These are phyloP conservation scores for Athelia psychrophila DNA, from an alignment of 1,284 basidiomycete genomes.

Conservation along the genomic window DNA sequence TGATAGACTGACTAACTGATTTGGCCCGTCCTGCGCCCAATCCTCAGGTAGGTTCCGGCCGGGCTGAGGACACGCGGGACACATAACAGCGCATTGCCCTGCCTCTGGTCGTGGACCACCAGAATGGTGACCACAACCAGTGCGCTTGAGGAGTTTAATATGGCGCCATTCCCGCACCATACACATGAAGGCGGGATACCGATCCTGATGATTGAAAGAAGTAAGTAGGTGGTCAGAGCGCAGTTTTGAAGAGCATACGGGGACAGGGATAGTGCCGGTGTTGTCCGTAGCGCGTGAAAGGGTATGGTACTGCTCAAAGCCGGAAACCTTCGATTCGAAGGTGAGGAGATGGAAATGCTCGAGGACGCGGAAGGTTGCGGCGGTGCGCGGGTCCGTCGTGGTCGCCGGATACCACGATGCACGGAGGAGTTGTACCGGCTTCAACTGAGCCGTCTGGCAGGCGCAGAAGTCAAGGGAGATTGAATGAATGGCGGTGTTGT, in stretches of 20 bases:
- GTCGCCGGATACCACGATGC: conserved; percentile 22
- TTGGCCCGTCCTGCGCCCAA: conserved; percentile 20
- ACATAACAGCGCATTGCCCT: conserved; percentile 28
- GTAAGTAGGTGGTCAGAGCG: not conserved
- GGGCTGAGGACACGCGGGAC: conserved; percentile 32
- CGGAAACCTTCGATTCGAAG: conserved; percentile 16
- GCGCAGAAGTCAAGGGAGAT: conserved; percentile 28
- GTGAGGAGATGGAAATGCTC: conserved; percentile 19
- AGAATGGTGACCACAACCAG: conserved; percentile 26
- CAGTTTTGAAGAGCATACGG: conserved; percentile 10
- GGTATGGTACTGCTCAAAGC: conserved; percentile 20
- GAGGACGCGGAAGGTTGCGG: conserved; percentile 20
- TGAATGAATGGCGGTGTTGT: conserved; percentile 27
- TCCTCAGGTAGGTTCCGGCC: conserved; percentile 27
- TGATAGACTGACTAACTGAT: conserved; percentile 8
- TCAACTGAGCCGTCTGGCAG: conserved; percentile 14
- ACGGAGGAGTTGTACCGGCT: conserved; percentile 22
- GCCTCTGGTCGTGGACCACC: conserved; percentile 9
- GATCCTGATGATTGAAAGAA: conserved; percentile 3
- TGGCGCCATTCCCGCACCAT: conserved; percentile 20
- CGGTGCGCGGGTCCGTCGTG: conserved; percentile 19
- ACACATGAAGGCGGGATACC: conserved; percentile 14
- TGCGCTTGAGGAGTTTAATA: conserved; percentile 26
- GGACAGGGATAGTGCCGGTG: conserved; percentile 10
- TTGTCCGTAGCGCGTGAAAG: conserved; percentile 19